Conservation (phyloP, 2,329 filamentous ascomycete genomes). For the Taxawa tesnikishii region DNA sequence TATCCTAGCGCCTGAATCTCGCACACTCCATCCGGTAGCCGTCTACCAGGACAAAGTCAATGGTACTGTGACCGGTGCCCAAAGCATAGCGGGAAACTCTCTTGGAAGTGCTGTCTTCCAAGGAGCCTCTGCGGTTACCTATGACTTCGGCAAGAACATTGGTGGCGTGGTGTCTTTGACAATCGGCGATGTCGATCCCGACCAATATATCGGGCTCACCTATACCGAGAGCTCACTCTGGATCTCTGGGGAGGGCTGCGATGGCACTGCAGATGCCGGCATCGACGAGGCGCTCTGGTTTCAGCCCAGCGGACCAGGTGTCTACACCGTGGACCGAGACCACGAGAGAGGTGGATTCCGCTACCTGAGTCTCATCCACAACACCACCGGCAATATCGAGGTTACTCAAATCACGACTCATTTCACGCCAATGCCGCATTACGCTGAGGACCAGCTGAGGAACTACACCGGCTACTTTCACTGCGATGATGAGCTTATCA, state of each 20-base stretch:
- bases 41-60: constrained; percentile 26
- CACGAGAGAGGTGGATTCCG: constrained; percentile 33
- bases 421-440: constrained; percentile 34
- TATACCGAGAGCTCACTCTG: constrained; percentile 33
- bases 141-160: constrained; percentile 28
- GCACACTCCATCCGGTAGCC: constrained; percentile 21
- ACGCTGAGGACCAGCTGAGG: constrained; percentile 20
- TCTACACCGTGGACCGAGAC: constrained; percentile 27
- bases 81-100: constrained; percentile 17
- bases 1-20: constrained; percentile 27
- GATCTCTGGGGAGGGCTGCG: constrained; percentile 33
- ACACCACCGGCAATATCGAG: constrained; percentile 27
- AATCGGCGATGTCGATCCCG: constrained; percentile 19
- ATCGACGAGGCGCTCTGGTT: constrained; percentile 40
- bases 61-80: constrained; percentile 24
- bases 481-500: constrained; percentile 29
- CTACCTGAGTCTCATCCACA: constrained; percentile 33
- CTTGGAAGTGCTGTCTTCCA: constrained; percentile 22
- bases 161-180: constrained; percentile 26
- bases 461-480: constrained; percentile 31
- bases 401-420: constrained; percentile 25
- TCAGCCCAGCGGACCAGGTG: constrained; percentile 23
- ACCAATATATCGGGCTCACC: constrained; percentile 29
- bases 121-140: constrained; percentile 24
- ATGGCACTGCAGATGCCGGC: constrained; percentile 33